Base-by-base conservation (phyloP, 2,329 filamentous ascomycete species). In the Byssothecium circinans region DNA sequence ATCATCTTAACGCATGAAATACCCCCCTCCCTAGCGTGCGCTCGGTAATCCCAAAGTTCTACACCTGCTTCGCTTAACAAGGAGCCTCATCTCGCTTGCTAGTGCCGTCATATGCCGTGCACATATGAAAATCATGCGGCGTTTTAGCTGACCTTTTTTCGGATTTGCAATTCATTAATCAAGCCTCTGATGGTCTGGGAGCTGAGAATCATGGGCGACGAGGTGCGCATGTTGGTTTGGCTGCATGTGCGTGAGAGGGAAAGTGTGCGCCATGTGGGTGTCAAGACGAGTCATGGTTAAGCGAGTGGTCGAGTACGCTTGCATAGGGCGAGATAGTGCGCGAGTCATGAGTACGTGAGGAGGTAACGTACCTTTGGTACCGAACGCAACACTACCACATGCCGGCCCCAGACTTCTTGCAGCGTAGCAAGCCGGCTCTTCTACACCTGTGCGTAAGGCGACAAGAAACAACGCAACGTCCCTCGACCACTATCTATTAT, bases 261-360 rank as follows among this genome's bases (percentile, higher is more conserved):
- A 25, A 14, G 29, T 32, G 29, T 12, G 12, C 6, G 25, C 25
- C 25, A 27, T n/a, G n/a, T n/a, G n/a, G 25, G 25, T 32, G 29
- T 32, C 5, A 14, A 14, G 14, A 5, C 14, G 29, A 32, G 29
- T 32, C 29, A 40, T 37, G 37, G 17, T 25, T 45, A 30, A 18
- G 23, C 25, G 17, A 8, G 29, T 37, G 25, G 35, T 27, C 20
- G 42, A 37, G 27, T 19, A 30, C 15, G 12, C 8, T 12, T 22
- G 25, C 17, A 15, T n/a, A 17, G 35, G 18, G 29, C 14, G 25
- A n/a, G 8, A 30, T 4, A n/a, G 33, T 32, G 30, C 38, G 44
- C 43, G 44, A 47, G 44, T 47, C 44, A 47, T 47, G 43, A 45
- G 27, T 45, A 45, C 23, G 35, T 35, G 43, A 8, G 34, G 8